Evolutionary conservation across 169 alveolate genomes (phyloP).

Genomic region (Babesia bovis): DNA sequence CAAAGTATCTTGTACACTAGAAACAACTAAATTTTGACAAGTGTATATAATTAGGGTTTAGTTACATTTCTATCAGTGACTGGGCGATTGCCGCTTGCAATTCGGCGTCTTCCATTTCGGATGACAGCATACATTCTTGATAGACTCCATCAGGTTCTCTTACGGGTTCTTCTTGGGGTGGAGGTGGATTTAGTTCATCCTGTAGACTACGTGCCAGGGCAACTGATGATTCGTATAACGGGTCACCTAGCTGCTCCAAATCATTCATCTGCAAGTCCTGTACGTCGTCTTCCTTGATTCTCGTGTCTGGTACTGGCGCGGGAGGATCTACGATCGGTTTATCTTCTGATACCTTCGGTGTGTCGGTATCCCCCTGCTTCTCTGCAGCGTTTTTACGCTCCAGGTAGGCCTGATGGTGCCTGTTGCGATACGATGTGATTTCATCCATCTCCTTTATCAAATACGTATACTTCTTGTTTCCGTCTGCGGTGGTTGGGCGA

Average conservation of each 20-base stretch:
- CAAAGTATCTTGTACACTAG: too few relatives aligned
- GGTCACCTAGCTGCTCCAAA: slow-evolving; percentile 25
- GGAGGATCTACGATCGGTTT: background rate
- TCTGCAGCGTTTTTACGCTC: slow-evolving; percentile 15
- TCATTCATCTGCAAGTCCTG: background rate
- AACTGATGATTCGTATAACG: slow-evolving; percentile 52
- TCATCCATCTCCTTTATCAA: slow-evolving; percentile 32
- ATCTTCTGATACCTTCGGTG: background rate
- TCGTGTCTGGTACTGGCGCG: background rate
- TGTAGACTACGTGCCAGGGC: slow-evolving; percentile 64
- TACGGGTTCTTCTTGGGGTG: slow-evolving; percentile 17
- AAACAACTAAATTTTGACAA: too few relatives aligned
- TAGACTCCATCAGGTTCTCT: slow-evolving; percentile 50
- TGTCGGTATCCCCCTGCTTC: background rate
- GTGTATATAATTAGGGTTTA: background rate
- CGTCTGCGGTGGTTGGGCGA: slow-evolving; percentile 67
- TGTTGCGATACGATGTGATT: slow-evolving; percentile 45
- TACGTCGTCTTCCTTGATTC: background rate
- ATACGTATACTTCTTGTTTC: slow-evolving; percentile 56
- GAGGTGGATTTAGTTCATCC: slow-evolving; percentile 45
- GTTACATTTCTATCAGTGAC: slow-evolving; percentile 63
- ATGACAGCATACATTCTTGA: slow-evolving; percentile 41
- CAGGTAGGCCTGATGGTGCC: slow-evolving; percentile 67
- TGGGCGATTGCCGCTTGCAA: slow-evolving; percentile 68
- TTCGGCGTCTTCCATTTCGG: slow-evolving; percentile 48